These are phyloP conservation scores for Ophiostoma himal-ulmi DNA, from an alignment of 2,329 filamentous ascomycete genomes.

Conservation along the genomic window DNA sequence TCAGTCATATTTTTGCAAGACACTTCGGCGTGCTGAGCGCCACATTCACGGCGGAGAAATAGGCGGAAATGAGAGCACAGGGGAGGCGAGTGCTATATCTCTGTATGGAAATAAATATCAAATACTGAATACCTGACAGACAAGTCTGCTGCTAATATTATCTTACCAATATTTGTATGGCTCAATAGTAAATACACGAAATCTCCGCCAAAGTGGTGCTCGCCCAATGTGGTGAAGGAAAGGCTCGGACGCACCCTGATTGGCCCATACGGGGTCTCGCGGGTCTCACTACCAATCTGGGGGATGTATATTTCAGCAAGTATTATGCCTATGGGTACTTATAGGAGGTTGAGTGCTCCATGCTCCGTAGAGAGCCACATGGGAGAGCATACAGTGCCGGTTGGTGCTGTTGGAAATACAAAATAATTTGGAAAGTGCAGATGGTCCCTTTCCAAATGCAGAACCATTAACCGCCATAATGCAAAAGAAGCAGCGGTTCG, in stretches of 20 bases:
- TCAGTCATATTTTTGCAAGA: not conserved
- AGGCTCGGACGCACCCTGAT: not conserved
- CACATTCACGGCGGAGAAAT: not conserved
- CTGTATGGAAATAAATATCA: not conserved
- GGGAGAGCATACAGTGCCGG: not conserved
- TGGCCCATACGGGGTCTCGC: not conserved
- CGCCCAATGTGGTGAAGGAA: slow-evolving; percentile 6
- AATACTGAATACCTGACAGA: not conserved
- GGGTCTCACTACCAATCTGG: not conserved
- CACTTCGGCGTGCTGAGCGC: not conserved
- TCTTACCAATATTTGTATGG: not conserved
- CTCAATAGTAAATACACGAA: not conserved
- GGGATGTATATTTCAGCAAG: not conserved
- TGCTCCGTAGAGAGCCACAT: not conserved
- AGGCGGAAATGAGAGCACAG: not conserved
- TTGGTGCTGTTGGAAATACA: not conserved
- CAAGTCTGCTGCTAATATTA: not conserved
- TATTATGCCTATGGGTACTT: slow-evolving; percentile 3
- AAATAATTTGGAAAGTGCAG: not conserved
- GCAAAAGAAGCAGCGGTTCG: not conserved
- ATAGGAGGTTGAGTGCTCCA: not conserved
- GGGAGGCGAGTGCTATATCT: not conserved
- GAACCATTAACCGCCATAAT: not conserved
- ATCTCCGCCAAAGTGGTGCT: slow-evolving; percentile 7
- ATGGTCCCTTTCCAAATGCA: not conserved